phyloP scores from a whole-genome alignment of 1,284 basidiomycete genomes.

The Acaromyces ingoldii region DNA sequence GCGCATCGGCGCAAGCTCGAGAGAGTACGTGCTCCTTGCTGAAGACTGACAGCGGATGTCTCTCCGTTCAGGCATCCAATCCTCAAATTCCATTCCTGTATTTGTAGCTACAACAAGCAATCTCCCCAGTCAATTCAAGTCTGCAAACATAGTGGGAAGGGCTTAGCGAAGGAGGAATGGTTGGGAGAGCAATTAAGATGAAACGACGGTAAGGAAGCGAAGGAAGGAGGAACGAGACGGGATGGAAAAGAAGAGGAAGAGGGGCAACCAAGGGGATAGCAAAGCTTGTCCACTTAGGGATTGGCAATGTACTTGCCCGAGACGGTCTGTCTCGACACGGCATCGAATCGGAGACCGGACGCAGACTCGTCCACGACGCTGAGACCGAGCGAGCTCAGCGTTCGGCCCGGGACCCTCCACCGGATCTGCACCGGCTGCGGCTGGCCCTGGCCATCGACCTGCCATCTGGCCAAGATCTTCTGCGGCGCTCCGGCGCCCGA shows the following conservation, averaged over 20 bases:
- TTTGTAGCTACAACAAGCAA: too few relatives aligned
- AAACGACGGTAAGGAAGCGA: not conserved
- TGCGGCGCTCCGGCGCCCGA: not conserved
- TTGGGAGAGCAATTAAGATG: too few relatives aligned
- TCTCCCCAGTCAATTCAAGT: too few relatives aligned
- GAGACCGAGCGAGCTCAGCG: slow-evolving; percentile 52
- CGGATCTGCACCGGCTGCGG: slow-evolving; percentile 53
- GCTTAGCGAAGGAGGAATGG: too few relatives aligned
- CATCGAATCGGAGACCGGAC: not conserved
- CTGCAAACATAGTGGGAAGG: too few relatives aligned
- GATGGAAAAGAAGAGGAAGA: not conserved
- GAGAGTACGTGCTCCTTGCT: slow-evolving; percentile 44
- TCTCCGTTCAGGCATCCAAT: too few relatives aligned
- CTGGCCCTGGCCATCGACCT: slow-evolving; percentile 44
- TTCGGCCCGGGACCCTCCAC: slow-evolving; percentile 52
- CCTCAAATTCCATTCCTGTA: too few relatives aligned
- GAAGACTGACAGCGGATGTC: slow-evolving; percentile 28
- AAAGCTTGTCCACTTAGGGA: too few relatives aligned
- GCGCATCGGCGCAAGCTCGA: slow-evolving; percentile 38
- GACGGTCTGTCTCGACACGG: not conserved
- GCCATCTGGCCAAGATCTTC: slow-evolving; percentile 54
- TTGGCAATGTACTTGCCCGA: slow-evolving; percentile 13
- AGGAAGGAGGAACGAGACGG: not conserved
- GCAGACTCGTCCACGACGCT: slow-evolving; percentile 33
- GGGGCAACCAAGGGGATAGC: not conserved